These are phyloP conservation scores for Metschnikowia peoriensis DNA, from an alignment of 805 yeast species.

Conservation along the genomic window DNA sequence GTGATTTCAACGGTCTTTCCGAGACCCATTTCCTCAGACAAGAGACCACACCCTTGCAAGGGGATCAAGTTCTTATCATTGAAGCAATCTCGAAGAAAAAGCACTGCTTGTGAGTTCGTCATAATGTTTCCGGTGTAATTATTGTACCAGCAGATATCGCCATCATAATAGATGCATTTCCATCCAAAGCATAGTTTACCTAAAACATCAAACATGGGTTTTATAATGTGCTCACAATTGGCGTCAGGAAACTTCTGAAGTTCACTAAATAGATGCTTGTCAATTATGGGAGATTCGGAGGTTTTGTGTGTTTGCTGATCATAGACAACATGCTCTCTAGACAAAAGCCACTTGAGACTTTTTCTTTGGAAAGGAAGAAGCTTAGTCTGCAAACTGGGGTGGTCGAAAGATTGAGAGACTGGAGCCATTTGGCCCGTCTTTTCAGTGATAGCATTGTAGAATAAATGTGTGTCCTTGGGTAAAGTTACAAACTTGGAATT, in stretches of 20 bases:
- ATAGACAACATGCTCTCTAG: slow-evolving; percentile 46
- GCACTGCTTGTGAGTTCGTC: slow-evolving; percentile 27
- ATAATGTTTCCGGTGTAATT: slow-evolving; percentile 48
- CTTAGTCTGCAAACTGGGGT: slow-evolving; percentile 44
- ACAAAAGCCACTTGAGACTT: slow-evolving; percentile 56
- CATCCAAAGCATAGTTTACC: slow-evolving; percentile 55
- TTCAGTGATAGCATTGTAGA: slow-evolving; percentile 51
- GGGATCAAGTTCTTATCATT: slow-evolving; percentile 20
- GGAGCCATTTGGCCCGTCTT: slow-evolving; percentile 33
- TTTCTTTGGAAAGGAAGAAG: slow-evolving; percentile 51
- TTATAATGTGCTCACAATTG: slow-evolving; percentile 18
- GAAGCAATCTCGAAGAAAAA: slow-evolving; percentile 27
- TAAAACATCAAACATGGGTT: slow-evolving; percentile 28
- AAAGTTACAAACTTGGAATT: neutral
- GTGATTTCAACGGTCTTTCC: slow-evolving; percentile 91
- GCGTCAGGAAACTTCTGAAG: slow-evolving; percentile 7
- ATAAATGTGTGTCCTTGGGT: slow-evolving; percentile 36
- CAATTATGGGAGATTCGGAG: slow-evolving; percentile 20
- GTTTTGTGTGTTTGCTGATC: slow-evolving; percentile 26
- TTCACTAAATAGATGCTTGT: slow-evolving; percentile 4
- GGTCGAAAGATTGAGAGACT: slow-evolving; percentile 23
- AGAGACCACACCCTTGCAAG: slow-evolving; percentile 58
- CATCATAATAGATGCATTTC: slow-evolving; percentile 22
- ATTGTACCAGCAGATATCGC: slow-evolving; percentile 45
- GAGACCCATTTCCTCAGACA: slow-evolving; percentile 96